Conservation (phyloP, 1,139 yeast genomes). For the Citeromyces hawaiiensis region DNA sequence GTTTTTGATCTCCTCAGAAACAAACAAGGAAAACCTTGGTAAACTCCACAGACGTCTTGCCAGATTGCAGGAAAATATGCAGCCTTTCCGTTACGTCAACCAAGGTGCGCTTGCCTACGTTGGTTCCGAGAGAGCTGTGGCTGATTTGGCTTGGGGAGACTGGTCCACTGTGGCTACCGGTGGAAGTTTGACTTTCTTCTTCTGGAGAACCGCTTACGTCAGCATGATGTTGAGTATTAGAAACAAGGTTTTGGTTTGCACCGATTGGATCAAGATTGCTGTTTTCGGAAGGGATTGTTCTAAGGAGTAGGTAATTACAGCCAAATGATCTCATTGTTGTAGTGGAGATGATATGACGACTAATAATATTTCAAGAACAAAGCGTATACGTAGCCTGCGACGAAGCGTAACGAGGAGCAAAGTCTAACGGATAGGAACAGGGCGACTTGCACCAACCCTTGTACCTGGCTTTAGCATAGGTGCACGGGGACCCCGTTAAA, state of each 20-base stretch:
- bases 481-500: too few species aligned
- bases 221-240: slow-evolving; percentile 47
- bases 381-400: too few species aligned
- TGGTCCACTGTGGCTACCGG: slow-evolving; percentile 39
- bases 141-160: slow-evolving; percentile 44
- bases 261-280: slow-evolving; percentile 45
- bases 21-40: slow-evolving; percentile 7
- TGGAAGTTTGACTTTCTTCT: slow-evolving; percentile 44
- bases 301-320: too few species aligned
- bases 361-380: too few species aligned
- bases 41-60: slow-evolving; percentile 12
- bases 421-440: too few species aligned
- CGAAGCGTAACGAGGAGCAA: too few species aligned
- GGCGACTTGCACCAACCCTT: too few species aligned
- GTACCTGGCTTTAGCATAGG: too few species aligned
- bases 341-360: neutral
- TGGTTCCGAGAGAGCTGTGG: slow-evolving; percentile 53
- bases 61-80: slow-evolving; percentile 17
- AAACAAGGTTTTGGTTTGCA: slow-evolving; percentile 40
- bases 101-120: slow-evolving; percentile 52
- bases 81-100: slow-evolving; percentile 36
- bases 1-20: slow-evolving; percentile 10
- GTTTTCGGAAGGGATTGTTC: slow-evolving; percentile 52
- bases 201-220: slow-evolving; percentile 54
- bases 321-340: slow-evolving; percentile 12